Base-by-base conservation (phyloP, 2,329 filamentous ascomycete genomes). In the Hymenoscyphus occultus region DNA sequence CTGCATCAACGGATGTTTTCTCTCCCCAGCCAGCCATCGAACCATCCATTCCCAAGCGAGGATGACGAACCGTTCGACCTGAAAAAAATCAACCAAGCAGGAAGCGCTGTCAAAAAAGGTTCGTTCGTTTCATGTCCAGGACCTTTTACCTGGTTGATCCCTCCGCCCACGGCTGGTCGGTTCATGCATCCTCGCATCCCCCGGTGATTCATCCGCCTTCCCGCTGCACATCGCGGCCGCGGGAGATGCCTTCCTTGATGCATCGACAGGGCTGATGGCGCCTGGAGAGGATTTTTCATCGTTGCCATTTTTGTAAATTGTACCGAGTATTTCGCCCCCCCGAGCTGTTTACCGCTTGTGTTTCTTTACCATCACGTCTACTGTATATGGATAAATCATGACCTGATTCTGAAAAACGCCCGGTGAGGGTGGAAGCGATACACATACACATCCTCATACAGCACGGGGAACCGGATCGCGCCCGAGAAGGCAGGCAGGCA, bases 211-310 rank as follows among this genome's bases (percentile, higher is more conserved):
- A 51, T 51, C 45, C 45, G 45, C 6, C 45, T 51, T 51, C 45
- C 45, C 45, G 45, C 45, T 22, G 45, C 45, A 51, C 45, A 51
- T 51, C 45, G n/a, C 19, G 9, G 45, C 45, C 19, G n/a, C 45
- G 45, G 45, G 45, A 48, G 45, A 19, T 28, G 45, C 10, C 7
- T 19, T 51, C 22, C 45, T n/a, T 51, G 45, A 51, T n/a, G 45
- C 45, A 51, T 51, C 45, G 19, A 51, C 45, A 51, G 45, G 45
- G 45, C 45, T 51, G 45, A 51, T 22, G 45, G 22, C 22, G 45
- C 45, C 45, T 51, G 45, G 45, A 51, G 22, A 51, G 4, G 22
- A 10, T 22, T 28, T 51, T 51, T 6, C 35, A n/a, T 35, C 35
- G 1, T 35, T 5, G 5, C 35, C 3, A 28, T 28, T 28, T 28